phyloP scores from a whole-genome alignment of 2,329 filamentous ascomycete genomes.

The Monosporascus sp. region DNA sequence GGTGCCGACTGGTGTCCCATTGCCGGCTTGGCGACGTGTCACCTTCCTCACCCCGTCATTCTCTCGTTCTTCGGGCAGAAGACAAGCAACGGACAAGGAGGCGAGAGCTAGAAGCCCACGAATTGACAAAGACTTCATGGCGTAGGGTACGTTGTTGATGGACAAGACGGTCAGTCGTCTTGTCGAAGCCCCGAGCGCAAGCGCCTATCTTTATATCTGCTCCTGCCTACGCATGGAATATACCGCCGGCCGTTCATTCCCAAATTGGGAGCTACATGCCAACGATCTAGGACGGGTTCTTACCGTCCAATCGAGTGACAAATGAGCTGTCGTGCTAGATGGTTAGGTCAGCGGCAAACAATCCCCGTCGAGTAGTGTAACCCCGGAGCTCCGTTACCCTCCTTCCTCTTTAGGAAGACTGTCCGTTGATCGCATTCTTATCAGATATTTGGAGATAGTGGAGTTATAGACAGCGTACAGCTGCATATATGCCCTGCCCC shows the following conservation, averaged over 20 bases:
- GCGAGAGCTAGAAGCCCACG: background rate
- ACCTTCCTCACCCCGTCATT: slow-evolving; percentile 9
- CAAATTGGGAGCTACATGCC: background rate
- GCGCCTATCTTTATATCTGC: background rate
- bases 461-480: no score
- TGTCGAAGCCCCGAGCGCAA: background rate
- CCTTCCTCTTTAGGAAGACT: no score
- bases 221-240: background rate
- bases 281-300: no score
- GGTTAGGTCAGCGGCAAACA: no score
- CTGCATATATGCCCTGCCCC: no score
- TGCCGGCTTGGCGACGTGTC: slow-evolving; percentile 7
- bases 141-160: background rate
- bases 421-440: no score
- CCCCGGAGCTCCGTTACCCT: no score
- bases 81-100: slow-evolving; percentile 19
- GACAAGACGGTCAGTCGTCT: background rate
- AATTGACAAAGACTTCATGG: background rate
- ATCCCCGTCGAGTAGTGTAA: no score
- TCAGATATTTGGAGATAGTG: no score
- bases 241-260: background rate
- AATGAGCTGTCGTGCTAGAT: no score
- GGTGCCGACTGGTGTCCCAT: slow-evolving; percentile 33
- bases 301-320: no score
- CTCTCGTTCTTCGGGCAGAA: slow-evolving; percentile 32